Percentiles rank a stretch among this genome's conserved stretches.
Evolutionary conservation across 257 asterid genomes (phyloP).

Genomic region (Solanum stenotomum): DNA sequence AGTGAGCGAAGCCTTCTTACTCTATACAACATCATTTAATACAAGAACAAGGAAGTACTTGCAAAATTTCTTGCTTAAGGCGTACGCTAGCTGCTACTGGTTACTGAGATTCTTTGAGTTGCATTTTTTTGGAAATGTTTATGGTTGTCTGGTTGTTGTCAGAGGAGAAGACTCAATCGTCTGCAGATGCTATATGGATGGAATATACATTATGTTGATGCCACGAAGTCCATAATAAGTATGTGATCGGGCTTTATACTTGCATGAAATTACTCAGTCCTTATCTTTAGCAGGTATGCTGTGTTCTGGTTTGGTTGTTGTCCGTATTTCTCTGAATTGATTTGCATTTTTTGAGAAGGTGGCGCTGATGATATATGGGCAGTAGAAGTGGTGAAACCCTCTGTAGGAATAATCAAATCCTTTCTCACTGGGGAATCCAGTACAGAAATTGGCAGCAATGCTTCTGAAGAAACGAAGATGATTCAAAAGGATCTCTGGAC

Average conservation of each 20-base stretch:
- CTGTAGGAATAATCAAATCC: conserved; percentile 36
- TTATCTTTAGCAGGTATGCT: not conserved
- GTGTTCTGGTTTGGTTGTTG: not conserved
- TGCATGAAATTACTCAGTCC: not conserved
- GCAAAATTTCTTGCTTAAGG: not conserved
- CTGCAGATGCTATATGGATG: conserved; percentile 77
- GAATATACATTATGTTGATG: conserved; percentile 59
- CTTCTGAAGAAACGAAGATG: conserved; percentile 14
- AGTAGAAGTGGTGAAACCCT: conserved; percentile 55
- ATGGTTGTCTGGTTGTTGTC: conserved; percentile 11
- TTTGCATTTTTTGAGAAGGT: conserved; percentile 18
- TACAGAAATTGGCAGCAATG: conserved; percentile 10
- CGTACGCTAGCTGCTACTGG: not conserved
- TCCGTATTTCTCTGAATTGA: not conserved
- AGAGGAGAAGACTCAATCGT: conserved; percentile 67
- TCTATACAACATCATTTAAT: not conserved
- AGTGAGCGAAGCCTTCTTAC: not conserved
- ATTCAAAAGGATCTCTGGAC: conserved; percentile 69
- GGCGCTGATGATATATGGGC: conserved; percentile 44
- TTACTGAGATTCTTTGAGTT: not conserved
- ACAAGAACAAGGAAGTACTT: not conserved
- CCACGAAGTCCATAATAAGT: conserved; percentile 55
- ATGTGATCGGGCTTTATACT: conserved; percentile 2
- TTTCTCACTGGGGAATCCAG: conserved; percentile 30
- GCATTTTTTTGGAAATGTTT: not conserved